A percentile compares a stretch with the other conserved stretches of the same genome.
Evolutionary conservation across 345 rosid genomes (phyloP).

Genomic region (Linum lewisii): DNA sequence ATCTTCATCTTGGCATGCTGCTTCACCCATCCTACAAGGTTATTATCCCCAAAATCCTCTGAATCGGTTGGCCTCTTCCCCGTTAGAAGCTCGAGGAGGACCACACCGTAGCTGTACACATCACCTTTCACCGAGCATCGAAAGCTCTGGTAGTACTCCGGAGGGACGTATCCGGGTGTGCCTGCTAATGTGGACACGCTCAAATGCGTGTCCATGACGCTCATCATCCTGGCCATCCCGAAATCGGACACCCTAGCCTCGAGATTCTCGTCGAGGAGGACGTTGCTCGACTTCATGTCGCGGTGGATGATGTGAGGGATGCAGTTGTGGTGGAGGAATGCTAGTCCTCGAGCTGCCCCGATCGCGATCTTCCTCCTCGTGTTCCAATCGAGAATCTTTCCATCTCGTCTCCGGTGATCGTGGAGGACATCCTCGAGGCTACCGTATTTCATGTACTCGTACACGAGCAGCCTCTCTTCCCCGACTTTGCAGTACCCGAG

Average conservation of each 20-base stretch:
- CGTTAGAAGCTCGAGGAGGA: slow-evolving; percentile 81
- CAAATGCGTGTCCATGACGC: slow-evolving; percentile 81
- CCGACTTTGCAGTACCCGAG: slow-evolving; percentile 86
- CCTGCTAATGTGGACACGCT: slow-evolving; percentile 97
- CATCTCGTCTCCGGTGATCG: slow-evolving; percentile 38
- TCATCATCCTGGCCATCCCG: slow-evolving; percentile 97
- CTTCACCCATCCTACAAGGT: slow-evolving; percentile 7
- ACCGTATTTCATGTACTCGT: slow-evolving; percentile 90
- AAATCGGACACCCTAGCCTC: slow-evolving; percentile 96
- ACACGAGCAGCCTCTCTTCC: slow-evolving; percentile 87
- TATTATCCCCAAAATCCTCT: slow-evolving; percentile 90
- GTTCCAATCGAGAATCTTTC: slow-evolving; percentile 67
- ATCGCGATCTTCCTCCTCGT: slow-evolving; percentile 72
- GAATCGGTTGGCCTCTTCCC: slow-evolving; percentile 91
- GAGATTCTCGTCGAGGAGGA: slow-evolving; percentile 68
- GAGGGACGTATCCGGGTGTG: slow-evolving; percentile 99
- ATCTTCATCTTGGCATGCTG: slow-evolving; percentile 9
- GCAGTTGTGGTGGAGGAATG: slow-evolving; percentile 87
- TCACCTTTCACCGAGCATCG: slow-evolving; percentile 81
- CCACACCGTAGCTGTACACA: slow-evolving; percentile 93
- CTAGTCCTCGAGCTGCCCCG: slow-evolving; percentile 86
- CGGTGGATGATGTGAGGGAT: slow-evolving; percentile 85
- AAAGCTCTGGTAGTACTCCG: slow-evolving; percentile 92
- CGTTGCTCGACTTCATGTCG: slow-evolving; percentile 98
- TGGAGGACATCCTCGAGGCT: slow-evolving; percentile 92